Base-by-base conservation (phyloP, 352 stramenopile genomes). In the Phytophthora sp. region DNA sequence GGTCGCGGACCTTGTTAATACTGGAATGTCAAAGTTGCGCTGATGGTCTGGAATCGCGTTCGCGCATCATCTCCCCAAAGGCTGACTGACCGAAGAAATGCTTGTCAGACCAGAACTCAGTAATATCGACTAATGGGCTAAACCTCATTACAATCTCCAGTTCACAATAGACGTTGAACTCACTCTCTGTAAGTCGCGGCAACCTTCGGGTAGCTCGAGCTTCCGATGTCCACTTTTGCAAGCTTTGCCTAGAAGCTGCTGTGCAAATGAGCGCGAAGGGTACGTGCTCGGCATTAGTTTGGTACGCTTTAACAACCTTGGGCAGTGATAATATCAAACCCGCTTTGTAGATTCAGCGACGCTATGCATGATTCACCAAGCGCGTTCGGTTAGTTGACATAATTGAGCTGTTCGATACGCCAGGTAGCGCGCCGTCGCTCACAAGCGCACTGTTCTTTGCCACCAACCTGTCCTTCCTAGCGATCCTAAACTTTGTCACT, bases 131-230 rank as follows among this genome's bases (percentile, higher is more conserved):
- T 1, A 49, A 24, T 3, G 51, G 35, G 18, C 36, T 29, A 26
- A 58, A 46, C 24, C 39, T 62, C 54, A 62, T 62, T 3, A 29
- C 54, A 18, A 62, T 56, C 20, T 56, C 26, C 30, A 62, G 41
- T 9, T 41, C 54, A 13, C 26, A 33, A 11, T 62, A 62, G 3
- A 41, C 30, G 7, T n/a, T n/a, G n/a, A n/a, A n/a, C n/a, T n/a
- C n/a, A n/a, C n/a, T n/a, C n/a, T n/a, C n/a, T n/a, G n/a, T 62
- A 45, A 56, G 11, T 56, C 35, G 33, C 16, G 33, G 20, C 12
- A 33, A 13, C 3, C 23, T 23, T 23, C 36, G 8, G 5, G 36
- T 12, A 30, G 26, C 8, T 31, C 50, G 3, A n/a, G 39, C 36
- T 16, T 47, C 38, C 3, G 51, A 47, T 24, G 51, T 38, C 38